Evolutionary conservation across 169 alveolate species (phyloP), one percentile per base, ranked within the genome.

Genomic region (Eimeria acervulina): DNA sequence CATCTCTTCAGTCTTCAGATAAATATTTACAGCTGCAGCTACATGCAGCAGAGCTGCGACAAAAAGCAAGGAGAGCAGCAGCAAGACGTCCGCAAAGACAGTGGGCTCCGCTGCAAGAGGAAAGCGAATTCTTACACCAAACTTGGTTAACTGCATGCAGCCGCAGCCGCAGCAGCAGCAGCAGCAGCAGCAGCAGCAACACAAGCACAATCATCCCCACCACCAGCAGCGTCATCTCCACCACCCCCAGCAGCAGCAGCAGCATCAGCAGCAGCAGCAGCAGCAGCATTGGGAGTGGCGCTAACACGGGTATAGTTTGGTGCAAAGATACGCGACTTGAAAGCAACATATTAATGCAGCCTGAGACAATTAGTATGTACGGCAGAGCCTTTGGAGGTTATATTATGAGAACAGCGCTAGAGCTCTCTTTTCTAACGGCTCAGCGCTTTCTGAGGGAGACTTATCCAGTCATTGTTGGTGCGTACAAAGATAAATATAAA

Each of bases 391-490:
- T 95, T 7, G 96, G 96, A 6, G 96, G 96, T 0, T 63, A 47
- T 26, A 88, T 95, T 33, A 61, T 95, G 84, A 90, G 96, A 26
- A 28, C 78, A 19, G 96, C 96, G 4, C 38, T 95, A 26, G 96
- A 95, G 74, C 96, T 95, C 5, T 87, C 95, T 26, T 95, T 31
- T 36, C 88, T 95, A 21, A 95, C 95, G 17, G 92, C 95, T n/a
- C 96, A 95, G 81, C 40, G 88, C 26, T 88, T 95, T 51, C 68
- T 95, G 15, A 70, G 40, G 26, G 31, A 47, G 7, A 26, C 33
- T 23, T 21, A 33, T 6, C 95, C 95, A 21, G 51, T 52, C n/a
- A 59, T 95, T 21, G 70, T 21, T 33, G 96, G 96, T 95, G n/a
- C 31, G 95, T 28, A 23, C n/a, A n/a, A n/a, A n/a, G n/a, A n/a